Evolutionary conservation across 2,329 filamentous ascomycete species (phyloP).

Genomic region (Cladosporium oxysporum): DNA sequence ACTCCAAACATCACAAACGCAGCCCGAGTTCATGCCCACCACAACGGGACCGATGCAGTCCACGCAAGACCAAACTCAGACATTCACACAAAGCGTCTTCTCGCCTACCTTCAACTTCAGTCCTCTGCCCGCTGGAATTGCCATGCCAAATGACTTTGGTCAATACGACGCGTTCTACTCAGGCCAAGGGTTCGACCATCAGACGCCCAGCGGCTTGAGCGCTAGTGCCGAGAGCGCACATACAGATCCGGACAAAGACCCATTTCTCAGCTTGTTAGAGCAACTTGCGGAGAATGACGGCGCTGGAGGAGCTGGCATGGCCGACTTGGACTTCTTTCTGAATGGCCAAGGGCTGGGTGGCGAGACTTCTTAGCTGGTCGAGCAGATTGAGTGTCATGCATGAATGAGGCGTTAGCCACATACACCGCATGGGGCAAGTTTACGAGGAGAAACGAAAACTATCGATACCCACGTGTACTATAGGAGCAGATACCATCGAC

Average conservation of each 20-base stretch:
- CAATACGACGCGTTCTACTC: slow-evolving; percentile 29
- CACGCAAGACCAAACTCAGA: slow-evolving; percentile 23
- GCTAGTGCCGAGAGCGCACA: slow-evolving; percentile 41
- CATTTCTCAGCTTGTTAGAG: slow-evolving; percentile 76
- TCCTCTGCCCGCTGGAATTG: slow-evolving; percentile 26
- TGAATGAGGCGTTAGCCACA: background rate
- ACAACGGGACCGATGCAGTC: slow-evolving; percentile 1
- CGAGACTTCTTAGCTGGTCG: background rate
- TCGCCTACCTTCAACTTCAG: slow-evolving; percentile 44
- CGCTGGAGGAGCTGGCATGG: slow-evolving; percentile 62
- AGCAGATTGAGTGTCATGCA: background rate
- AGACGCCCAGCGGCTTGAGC: slow-evolving; percentile 49
- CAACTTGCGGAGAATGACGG: slow-evolving; percentile 82
- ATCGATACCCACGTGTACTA: slow-evolving; percentile 17
- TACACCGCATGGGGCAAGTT: background rate
- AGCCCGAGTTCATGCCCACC: slow-evolving; percentile 16
- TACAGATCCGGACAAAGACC: slow-evolving; percentile 67
- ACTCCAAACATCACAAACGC: slow-evolving; percentile 14
- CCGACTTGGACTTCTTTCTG: slow-evolving; percentile 78
- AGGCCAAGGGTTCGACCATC: slow-evolving; percentile 38
- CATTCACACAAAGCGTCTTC: slow-evolving; percentile 39
- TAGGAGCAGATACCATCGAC: background rate
- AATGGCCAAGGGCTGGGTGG: slow-evolving; percentile 21
- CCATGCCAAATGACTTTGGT: slow-evolving; percentile 18
- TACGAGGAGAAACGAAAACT: slow-evolving; percentile 3